A percentile compares a stretch with the other conserved stretches of the same genome.
Conservation (phyloP, 129 eudicot genomes). For the Centaurea solstitialis region DNA sequence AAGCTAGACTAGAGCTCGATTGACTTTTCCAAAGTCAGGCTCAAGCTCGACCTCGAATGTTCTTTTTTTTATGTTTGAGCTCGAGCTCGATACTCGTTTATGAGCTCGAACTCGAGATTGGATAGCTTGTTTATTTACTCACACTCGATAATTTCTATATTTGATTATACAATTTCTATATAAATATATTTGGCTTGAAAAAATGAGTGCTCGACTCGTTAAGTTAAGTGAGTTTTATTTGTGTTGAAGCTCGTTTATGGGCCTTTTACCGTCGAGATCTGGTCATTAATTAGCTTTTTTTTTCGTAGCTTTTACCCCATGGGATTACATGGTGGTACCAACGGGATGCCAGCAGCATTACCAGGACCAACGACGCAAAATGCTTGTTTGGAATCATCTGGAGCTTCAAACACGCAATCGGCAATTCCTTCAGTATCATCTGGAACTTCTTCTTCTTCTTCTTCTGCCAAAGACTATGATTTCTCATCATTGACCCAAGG, state of each 20-base stretch:
- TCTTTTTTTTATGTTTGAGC: too few species aligned
- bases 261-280: background rate
- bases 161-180: too few species aligned
- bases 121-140: too few species aligned
- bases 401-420: constrained; percentile 41
- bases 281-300: background rate
- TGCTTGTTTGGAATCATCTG: constrained; percentile 27
- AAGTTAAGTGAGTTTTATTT: too few species aligned
- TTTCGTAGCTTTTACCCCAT: constrained; percentile 49
- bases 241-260: background rate
- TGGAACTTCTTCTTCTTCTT: constrained; percentile 46
- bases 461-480: constrained; percentile 69
- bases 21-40: too few species aligned
- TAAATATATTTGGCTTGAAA: too few species aligned
- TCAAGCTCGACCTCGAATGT: too few species aligned
- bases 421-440: constrained; percentile 30
- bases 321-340: constrained; percentile 46
- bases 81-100: too few species aligned
- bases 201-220: too few species aligned
- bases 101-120: too few species aligned
- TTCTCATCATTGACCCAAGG: constrained; percentile 94
- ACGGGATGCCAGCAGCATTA: constrained; percentile 41
- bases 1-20: too few species aligned
- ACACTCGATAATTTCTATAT: too few species aligned
- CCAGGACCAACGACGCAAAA: constrained; percentile 10